Conservation (phyloP, 2,329 filamentous ascomycete genomes). For the Akanthomyces muscarius region DNA sequence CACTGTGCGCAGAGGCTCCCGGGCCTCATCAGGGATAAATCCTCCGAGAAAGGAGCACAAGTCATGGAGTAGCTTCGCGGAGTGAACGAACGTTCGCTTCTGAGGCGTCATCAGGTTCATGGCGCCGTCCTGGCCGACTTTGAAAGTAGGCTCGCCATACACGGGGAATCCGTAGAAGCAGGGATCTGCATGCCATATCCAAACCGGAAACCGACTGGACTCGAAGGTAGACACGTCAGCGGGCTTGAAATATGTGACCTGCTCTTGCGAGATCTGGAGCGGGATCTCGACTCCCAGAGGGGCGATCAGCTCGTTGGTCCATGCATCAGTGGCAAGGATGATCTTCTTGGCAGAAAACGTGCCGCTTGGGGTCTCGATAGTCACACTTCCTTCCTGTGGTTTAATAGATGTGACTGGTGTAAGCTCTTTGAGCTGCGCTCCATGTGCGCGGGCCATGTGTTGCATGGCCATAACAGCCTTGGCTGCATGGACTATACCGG, state of each 20-base stretch:
- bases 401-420: slow-evolving; percentile 7
- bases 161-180: slow-evolving; percentile 20
- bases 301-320: slow-evolving; percentile 17
- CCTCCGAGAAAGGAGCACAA: neutral
- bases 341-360: slow-evolving; percentile 14
- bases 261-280: slow-evolving; percentile 13
- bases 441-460: slow-evolving; percentile 12
- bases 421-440: slow-evolving; percentile 16
- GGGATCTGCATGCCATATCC: slow-evolving; percentile 17
- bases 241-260: slow-evolving; percentile 21
- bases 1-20: slow-evolving; percentile 23
- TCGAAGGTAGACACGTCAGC: slow-evolving; percentile 6
- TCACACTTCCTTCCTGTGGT: slow-evolving; percentile 5
- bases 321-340: slow-evolving; percentile 19
- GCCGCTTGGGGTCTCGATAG: slow-evolving; percentile 15
- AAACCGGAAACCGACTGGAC: slow-evolving; percentile 17
- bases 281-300: slow-evolving; percentile 27
- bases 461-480: slow-evolving; percentile 19
- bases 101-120: slow-evolving; percentile 18
- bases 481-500: slow-evolving; percentile 22
- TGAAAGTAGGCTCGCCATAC: slow-evolving; percentile 20
- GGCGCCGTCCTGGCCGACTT: slow-evolving; percentile 17
- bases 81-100: slow-evolving; percentile 18
- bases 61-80: slow-evolving; percentile 1
- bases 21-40: neutral